Evolutionary conservation across 2,329 filamentous ascomycete species (phyloP).

Genomic region (Ophiocordyceps unilateralis): DNA sequence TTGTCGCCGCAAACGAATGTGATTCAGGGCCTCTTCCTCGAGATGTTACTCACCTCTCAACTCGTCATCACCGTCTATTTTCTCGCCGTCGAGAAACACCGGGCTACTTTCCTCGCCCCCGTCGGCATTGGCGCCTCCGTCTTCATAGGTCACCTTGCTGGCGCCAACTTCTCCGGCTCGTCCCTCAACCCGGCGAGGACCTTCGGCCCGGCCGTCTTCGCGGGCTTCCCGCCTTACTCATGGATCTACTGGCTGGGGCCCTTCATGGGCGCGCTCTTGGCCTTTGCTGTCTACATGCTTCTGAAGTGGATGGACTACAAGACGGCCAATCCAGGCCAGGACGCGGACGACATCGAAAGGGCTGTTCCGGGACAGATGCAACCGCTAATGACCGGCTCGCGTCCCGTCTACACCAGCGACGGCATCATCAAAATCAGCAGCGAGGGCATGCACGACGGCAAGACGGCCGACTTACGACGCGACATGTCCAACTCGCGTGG

Average conservation of each 20-base stretch:
- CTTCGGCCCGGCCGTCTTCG: constrained; percentile 29
- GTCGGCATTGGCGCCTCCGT: constrained; percentile 55
- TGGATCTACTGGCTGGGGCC: constrained; percentile 42
- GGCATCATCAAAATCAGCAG: background rate
- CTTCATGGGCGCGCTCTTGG: constrained; percentile 28
- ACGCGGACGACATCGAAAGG: constrained; percentile 17
- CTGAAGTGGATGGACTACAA: constrained; percentile 35
- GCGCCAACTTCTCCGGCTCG: constrained; percentile 29
- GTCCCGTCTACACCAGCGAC: background rate
- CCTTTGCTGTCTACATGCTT: constrained; percentile 29
- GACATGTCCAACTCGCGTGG: no score
- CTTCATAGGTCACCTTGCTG: constrained; percentile 37
- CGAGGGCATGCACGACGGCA: background rate
- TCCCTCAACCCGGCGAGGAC: constrained; percentile 33
- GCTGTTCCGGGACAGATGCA: background rate
- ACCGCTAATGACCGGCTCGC: background rate
- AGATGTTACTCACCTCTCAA: constrained; percentile 47
- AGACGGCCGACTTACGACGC: background rate
- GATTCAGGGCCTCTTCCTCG: constrained; percentile 45
- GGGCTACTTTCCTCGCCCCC: constrained; percentile 52
- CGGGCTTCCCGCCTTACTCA: constrained; percentile 25
- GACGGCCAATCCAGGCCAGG: constrained; percentile 31
- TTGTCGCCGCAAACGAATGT: constrained; percentile 32
- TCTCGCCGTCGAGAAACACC: constrained; percentile 58
- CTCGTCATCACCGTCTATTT: constrained; percentile 50